Percentiles rank a stretch among this genome's conserved stretches.
These are phyloP conservation scores for Posidonia oceanica DNA, from an alignment of 116 monocot species.

Conservation along the genomic window DNA sequence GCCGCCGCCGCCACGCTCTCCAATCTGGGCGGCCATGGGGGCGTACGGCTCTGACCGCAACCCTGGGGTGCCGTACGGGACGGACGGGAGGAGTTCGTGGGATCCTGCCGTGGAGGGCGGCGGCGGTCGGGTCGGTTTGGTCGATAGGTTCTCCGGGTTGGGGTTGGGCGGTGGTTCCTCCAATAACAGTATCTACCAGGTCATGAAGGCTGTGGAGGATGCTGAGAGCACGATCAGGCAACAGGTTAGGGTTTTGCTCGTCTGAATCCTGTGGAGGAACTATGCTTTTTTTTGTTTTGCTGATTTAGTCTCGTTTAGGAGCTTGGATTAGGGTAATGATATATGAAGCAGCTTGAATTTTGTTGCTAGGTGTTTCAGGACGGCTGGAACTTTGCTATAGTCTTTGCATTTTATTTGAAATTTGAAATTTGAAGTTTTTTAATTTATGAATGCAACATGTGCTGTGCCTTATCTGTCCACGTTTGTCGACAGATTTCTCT, in stretches of 20 bases:
- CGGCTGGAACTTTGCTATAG: too few relatives aligned
- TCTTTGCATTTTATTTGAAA: too few relatives aligned
- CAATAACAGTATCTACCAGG: constrained; percentile 38
- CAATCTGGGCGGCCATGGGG: neutral
- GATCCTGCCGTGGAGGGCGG: constrained; percentile 2
- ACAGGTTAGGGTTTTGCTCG: constrained; percentile 34
- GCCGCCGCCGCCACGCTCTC: too few relatives aligned
- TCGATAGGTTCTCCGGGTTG: constrained; percentile 1
- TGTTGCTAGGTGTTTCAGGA: too few relatives aligned
- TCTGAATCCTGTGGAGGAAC: neutral
- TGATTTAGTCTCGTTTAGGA: neutral
- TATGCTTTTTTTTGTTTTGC: neutral
- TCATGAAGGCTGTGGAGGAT: constrained; percentile 69
- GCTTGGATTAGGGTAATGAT: neutral
- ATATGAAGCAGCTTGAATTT: too few relatives aligned
- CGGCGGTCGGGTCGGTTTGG: neutral
- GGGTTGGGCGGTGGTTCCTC: constrained; percentile 23
- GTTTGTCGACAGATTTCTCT: too few relatives aligned
- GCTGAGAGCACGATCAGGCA: constrained; percentile 62
- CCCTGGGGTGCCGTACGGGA: neutral
- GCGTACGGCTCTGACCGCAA: neutral
- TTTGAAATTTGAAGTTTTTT: too few relatives aligned
- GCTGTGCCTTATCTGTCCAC: too few relatives aligned
- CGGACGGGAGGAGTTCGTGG: neutral
- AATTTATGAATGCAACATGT: too few relatives aligned